Evolutionary conservation across 1,284 basidiomycete genomes (phyloP).

Genomic region (Termitomyces sp.): DNA sequence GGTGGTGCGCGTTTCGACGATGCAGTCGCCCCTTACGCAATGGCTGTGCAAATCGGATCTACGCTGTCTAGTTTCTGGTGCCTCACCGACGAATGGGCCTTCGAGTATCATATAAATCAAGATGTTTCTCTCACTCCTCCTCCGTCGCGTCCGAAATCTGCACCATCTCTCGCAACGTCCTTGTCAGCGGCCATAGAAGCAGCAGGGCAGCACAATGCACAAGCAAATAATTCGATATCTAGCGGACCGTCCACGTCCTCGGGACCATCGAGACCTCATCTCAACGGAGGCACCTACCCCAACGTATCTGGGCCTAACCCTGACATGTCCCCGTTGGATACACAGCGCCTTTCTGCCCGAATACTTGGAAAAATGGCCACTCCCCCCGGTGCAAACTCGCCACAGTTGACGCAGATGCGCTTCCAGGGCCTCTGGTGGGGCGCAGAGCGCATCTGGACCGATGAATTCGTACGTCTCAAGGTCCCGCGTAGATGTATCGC

Average conservation of each 20-base stretch:
- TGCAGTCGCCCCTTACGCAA: conserved; percentile 55
- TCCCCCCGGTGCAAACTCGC: conserved; percentile 17
- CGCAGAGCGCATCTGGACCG: conserved; percentile 81
- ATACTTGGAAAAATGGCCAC: conserved; percentile 23
- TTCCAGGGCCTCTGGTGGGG: conserved; percentile 88
- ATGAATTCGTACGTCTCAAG: conserved; percentile 80
- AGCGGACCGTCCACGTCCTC: conserved; percentile 5
- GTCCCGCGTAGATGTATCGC: conserved; percentile 59
- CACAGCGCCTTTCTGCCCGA: conserved; percentile 20
- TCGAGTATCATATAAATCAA: conserved; percentile 35
- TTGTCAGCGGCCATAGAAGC: conserved; percentile 19
- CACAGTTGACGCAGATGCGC: conserved; percentile 41
- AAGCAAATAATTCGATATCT: conserved; percentile 16
- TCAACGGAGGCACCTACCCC: not conserved
- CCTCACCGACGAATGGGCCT: conserved; percentile 67
- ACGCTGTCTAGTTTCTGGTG: conserved; percentile 57
- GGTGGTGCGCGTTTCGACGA: conserved; percentile 30
- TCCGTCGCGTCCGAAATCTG: conserved; percentile 13
- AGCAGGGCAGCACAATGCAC: conserved; percentile 19
- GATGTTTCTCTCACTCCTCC: conserved; percentile 21
- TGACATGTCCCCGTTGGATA: conserved; percentile 17
- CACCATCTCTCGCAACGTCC: conserved; percentile 20
- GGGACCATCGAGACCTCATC: not conserved
- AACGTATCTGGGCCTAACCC: conserved; percentile 6
- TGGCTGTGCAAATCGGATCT: conserved; percentile 65